Conservation (phyloP, 2,329 filamentous ascomycete genomes). For the Aschersonia sp. region DNA sequence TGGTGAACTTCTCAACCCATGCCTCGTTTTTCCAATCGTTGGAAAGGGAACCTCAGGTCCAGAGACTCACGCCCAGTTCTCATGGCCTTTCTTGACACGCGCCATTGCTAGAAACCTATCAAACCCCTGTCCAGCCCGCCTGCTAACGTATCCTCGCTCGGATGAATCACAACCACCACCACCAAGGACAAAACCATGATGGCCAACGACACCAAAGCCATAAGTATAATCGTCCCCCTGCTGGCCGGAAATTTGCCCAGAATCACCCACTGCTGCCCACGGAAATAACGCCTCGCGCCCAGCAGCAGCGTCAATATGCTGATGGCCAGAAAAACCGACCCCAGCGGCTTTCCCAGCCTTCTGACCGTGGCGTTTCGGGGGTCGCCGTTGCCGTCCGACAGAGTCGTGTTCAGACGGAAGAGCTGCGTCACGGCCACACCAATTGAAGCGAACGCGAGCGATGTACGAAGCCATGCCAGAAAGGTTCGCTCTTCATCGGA, state of each 20-base stretch:
- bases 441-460: conserved; percentile 67
- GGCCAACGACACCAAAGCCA: conserved; percentile 49
- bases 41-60: too few relatives aligned
- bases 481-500: conserved; percentile 57
- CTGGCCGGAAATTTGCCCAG: conserved; percentile 68
- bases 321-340: conserved; percentile 63
- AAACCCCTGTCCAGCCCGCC: too few relatives aligned
- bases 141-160: conserved; percentile 7
- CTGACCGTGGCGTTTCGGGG: conserved; percentile 32
- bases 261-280: conserved; percentile 68
- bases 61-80: too few relatives aligned
- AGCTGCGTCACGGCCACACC: conserved; percentile 75
- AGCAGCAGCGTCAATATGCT: conserved; percentile 61
- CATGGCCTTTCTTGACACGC: too few relatives aligned
- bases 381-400: conserved; percentile 21
- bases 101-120: too few relatives aligned
- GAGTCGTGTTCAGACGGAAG: conserved; percentile 64
- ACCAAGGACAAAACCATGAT: conserved; percentile 47
- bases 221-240: conserved; percentile 57
- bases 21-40: too few relatives aligned
- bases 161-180: conserved; percentile 43
- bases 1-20: too few relatives aligned
- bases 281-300: conserved; percentile 67
- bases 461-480: conserved; percentile 73
- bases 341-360: conserved; percentile 58